Evolutionary conservation across 2,329 filamentous ascomycete genomes (phyloP), one percentile per base, ranked within the genome.

Genomic region (Aureobasidium sp.): DNA sequence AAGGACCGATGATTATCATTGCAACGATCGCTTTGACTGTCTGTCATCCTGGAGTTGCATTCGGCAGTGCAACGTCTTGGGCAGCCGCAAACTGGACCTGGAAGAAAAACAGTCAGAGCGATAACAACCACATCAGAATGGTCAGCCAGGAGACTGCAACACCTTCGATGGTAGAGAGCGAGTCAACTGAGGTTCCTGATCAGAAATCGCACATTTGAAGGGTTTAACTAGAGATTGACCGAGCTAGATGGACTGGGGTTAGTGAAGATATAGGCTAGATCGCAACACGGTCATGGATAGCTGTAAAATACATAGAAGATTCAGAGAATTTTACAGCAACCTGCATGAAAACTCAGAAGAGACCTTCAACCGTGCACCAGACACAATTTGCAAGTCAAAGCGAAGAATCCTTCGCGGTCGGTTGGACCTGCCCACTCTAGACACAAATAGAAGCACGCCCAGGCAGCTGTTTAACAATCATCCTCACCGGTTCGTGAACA

Each of bases 1-100:
- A 82, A 65, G 79, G 79, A 20, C 74, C 76, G 5, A 81, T 81
- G 79, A 78, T 83, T 59, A 72, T 73, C 10, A 68, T 80, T 12
- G 75, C 79, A 4, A 72, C 73, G 15, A 60, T 75, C 2, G 70
- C 65, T 0, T 68, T 82, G 62, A 82, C 78, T 0, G 61, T 73
- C 1, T 76, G 77, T 55, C 79, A 82, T 64, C 79, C 79, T 2
- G 74, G 74, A 9, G n/a, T 70, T 70, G 67, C 60, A 15, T 66
- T 67, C 23, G 47, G 60, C 12, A 60, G 59, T 23, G 42, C 48
- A 12, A 41, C 34, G 48, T 23, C 42, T 5, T 64, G 56, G 47
- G 46, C 47, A 23, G 62, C 58, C 17, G 58, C 65, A 29, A 61
- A 64, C 10, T 66, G 65, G 65, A 64, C 47, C 2, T 64, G 41